A percentile compares a stretch with the other conserved stretches of the same genome.
Evolutionary conservation across 1,284 basidiomycete species (phyloP).

Genomic region (Peniophora sp.): DNA sequence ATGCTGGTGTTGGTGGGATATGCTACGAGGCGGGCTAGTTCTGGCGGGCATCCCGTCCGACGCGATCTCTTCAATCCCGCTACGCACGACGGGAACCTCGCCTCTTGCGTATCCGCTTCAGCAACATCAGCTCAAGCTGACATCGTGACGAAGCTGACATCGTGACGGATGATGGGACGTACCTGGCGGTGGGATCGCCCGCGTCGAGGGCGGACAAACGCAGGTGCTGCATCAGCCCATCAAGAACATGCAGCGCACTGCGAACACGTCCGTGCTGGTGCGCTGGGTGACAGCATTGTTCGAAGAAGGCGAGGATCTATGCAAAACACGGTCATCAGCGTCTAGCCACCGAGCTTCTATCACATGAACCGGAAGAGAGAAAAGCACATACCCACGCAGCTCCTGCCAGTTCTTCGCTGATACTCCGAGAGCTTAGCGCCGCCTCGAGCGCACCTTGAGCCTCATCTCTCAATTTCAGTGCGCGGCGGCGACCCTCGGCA

Average conservation of each 20-base stretch:
- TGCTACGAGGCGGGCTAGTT: no score
- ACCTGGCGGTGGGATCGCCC: conserved; percentile 24
- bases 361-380: conserved; percentile 2
- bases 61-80: no score
- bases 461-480: conserved; percentile 51
- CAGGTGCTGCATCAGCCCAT: conserved; percentile 56
- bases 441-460: conserved; percentile 67
- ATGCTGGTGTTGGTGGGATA: conserved; percentile 1
- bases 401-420: conserved; percentile 64
- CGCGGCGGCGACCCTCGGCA: conserved; percentile 39
- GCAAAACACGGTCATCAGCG: conserved; percentile 1
- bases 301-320: conserved; percentile 63
- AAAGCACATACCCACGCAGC: conserved; percentile 57
- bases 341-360: conserved; percentile 1
- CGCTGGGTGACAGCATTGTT: conserved; percentile 58
- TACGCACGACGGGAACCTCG: conserved; percentile 24
- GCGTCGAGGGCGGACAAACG: conserved; percentile 42
- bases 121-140: no score
- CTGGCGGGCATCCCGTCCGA: no score
- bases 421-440: conserved; percentile 58
- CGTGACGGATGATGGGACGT: no score
- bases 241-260: conserved; percentile 54
- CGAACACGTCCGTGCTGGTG: conserved; percentile 44
- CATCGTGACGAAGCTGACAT: no score
- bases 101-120: conserved; percentile 43